Evolutionary conservation across 345 rosid species (phyloP).

Genomic region (Gossypium australe): DNA sequence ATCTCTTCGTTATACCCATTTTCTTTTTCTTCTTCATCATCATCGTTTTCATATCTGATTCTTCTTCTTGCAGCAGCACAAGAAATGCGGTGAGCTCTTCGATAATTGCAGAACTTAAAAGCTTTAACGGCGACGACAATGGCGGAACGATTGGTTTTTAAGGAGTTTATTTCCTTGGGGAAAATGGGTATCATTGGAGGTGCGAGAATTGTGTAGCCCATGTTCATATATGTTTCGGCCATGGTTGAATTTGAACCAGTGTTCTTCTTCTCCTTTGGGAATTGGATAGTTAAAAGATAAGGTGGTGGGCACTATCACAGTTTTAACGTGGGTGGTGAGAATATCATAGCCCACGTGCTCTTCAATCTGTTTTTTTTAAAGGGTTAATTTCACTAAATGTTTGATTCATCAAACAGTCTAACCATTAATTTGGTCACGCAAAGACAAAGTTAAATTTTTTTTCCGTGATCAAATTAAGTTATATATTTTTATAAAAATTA

Average conservation of each 20-base stretch:
- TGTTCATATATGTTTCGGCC: conserved; percentile 23
- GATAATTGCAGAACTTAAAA: background rate
- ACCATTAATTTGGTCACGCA: too few species aligned
- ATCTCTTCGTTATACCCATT: conserved; percentile 60
- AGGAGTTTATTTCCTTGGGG: background rate
- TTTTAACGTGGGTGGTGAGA: background rate
- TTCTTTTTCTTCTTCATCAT: conserved; percentile 27
- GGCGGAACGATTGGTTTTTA: background rate
- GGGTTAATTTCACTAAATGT: too few species aligned
- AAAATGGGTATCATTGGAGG: conserved; percentile 1
- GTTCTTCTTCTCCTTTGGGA: background rate
- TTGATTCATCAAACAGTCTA: too few species aligned
- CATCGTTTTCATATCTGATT: conserved; percentile 33
- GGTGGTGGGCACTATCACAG: background rate
- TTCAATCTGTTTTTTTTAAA: too few species aligned
- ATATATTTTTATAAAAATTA: too few species aligned
- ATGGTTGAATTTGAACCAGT: conserved; percentile 3
- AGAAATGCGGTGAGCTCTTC: background rate
- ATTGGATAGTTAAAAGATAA: conserved; percentile 2
- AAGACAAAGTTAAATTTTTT: accelerated
- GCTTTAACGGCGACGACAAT: background rate
- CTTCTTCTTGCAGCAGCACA: conserved; percentile 50
- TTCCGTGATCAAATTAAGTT: too few species aligned
- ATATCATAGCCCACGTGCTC: background rate
- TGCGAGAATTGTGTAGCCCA: conserved; percentile 6